phyloP scores from a whole-genome alignment of 768 basidiomycete species.

The Lyophyllum semitale region DNA sequence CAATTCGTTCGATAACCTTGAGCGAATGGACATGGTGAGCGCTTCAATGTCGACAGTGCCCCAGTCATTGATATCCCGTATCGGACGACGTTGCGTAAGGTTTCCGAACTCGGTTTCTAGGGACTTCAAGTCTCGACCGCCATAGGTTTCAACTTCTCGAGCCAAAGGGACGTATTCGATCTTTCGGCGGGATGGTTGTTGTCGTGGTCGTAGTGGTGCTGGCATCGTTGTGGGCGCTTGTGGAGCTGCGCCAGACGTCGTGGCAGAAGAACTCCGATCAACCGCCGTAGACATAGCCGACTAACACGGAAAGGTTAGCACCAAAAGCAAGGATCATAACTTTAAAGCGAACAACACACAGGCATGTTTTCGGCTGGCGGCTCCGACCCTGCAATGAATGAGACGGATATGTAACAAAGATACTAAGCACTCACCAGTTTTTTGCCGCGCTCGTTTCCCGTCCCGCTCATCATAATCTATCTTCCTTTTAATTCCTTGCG shows the following conservation, averaged over 20 bases:
- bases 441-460: conserved; percentile 70
- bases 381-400: conserved; percentile 35
- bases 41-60: conserved; percentile 88
- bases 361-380: conserved; percentile 41
- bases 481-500: conserved; percentile 73
- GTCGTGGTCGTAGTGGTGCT: conserved; percentile 37
- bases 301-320: conserved; percentile 19
- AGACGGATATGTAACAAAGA: conserved; percentile 4
- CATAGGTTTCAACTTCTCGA: conserved; percentile 73
- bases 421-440: conserved; percentile 55
- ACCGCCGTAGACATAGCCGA: conserved; percentile 30
- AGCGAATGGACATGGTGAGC: conserved; percentile 92
- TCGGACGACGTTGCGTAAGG: conserved; percentile 51
- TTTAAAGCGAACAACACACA: conserved; percentile 40
- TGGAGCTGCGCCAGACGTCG: conserved; percentile 23
- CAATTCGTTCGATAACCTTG: conserved; percentile 78
- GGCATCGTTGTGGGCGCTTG: conserved; percentile 30
- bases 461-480: conserved; percentile 66
- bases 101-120: conserved; percentile 64
- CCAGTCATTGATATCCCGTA: conserved; percentile 82
- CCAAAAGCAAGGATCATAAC: conserved; percentile 7
- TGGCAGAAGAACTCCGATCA: conserved; percentile 26
- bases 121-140: conserved; percentile 76
- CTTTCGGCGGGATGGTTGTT: conserved; percentile 68
- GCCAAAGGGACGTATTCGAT: conserved; percentile 86